Base-by-base conservation (phyloP, 306 rosid genomes). In the Alnus rubra region DNA sequence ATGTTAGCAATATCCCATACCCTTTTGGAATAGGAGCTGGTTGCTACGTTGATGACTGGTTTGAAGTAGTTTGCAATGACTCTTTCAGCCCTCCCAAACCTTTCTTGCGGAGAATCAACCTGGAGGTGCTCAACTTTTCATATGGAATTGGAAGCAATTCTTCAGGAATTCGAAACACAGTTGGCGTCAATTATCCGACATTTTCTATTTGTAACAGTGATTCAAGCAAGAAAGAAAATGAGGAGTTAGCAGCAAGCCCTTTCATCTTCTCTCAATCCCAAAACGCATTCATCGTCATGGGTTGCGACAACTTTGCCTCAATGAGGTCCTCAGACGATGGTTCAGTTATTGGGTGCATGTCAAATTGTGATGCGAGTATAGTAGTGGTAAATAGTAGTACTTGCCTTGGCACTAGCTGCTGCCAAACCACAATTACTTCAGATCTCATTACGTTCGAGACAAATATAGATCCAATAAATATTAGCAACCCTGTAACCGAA, bases 11-110 rank as follows among this genome's bases (percentile, higher is more conserved):
- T 23, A 77, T 67, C 8, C 69, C 56, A 0, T 67, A 9, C 74
- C 67, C 80, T 10, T 77, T 23, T 1, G 48, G 75, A 14, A 42
- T 77, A 3, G 74, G 55, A 42, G 39, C 44, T 4, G 63, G 37
- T 73, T 67, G 80, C 35, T 77, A 65, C 67, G 1, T 52, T 9
- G 39, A 68, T 9, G 9, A 77, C 4, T 77, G 74, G 74, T 77
- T 77, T 30, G 50, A 54, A 9, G 33, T 77, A 23, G 5, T 19
- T 9, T 52, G 80, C 63, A 30, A 35, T 0, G 30, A 50, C 8
- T 10, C 18, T 19, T 16, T 12, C 0, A 4, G 6, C 53, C 3
- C 52, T 51, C 14, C 73, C 13, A 76, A 7, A 39, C 80, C 67
- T 23, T 0, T 35, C 42, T 52, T 76, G 16, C 44, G n/a, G n/a